phyloP scores from a whole-genome alignment of 108 stramenopile genomes.

The Pseudonitzschia multiseries region DNA sequence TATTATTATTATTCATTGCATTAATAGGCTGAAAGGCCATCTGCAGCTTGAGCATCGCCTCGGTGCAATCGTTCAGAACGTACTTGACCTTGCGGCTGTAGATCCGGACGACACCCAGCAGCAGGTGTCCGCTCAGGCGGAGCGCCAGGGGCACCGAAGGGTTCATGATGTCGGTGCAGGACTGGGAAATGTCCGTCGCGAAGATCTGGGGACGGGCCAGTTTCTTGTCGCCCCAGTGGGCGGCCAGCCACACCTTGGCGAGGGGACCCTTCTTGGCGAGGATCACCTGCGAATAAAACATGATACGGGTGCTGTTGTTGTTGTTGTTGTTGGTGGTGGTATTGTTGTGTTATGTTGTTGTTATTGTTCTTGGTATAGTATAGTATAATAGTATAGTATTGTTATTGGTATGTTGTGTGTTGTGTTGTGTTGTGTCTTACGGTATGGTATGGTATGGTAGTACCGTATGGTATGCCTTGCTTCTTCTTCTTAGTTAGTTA shows the following conservation, averaged over 20 bases:
- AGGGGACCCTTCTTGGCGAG: constrained; percentile 98
- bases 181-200: constrained; percentile 91
- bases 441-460: too few relatives aligned
- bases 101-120: constrained; percentile 97
- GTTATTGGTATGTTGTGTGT: too few relatives aligned
- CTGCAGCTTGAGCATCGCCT: constrained; percentile 97
- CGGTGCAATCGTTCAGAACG: constrained; percentile 95
- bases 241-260: constrained; percentile 99
- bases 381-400: too few relatives aligned
- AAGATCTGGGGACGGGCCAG: constrained; percentile 94
- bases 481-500: too few relatives aligned
- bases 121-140: constrained; percentile 93
- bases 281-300: constrained; percentile 99
- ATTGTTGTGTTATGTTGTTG: too few relatives aligned
- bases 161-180: constrained; percentile 94
- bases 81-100: constrained; percentile 96
- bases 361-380: too few relatives aligned
- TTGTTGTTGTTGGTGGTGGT: background rate
- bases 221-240: constrained; percentile 99
- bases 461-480: too few relatives aligned
- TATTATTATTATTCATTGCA: too few relatives aligned
- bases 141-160: constrained; percentile 95
- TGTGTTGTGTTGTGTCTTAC: too few relatives aligned
- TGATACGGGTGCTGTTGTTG: constrained; percentile 18
- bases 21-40: constrained; percentile 91